These are phyloP conservation scores for Dactylellina cionopaga DNA, from an alignment of 2,329 filamentous ascomycete genomes.

Conservation along the genomic window DNA sequence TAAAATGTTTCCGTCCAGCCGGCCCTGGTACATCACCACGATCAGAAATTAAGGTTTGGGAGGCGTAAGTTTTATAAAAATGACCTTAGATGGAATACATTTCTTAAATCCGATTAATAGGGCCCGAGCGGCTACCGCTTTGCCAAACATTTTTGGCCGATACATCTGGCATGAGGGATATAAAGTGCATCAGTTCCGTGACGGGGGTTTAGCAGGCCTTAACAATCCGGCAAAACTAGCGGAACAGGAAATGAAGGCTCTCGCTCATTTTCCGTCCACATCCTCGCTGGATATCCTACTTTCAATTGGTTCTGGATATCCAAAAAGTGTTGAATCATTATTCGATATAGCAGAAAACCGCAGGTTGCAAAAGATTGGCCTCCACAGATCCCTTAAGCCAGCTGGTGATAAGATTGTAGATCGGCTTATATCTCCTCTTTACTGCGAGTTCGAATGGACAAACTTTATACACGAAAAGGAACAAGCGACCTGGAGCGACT, in stretches of 20 bases:
- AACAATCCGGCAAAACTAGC: background rate
- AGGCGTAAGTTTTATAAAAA: constrained; percentile 2
- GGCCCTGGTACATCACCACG: background rate
- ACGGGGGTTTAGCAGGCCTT: background rate
- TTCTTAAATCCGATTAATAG: background rate
- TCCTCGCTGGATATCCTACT: background rate
- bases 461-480: too few relatives aligned
- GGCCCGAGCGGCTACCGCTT: background rate
- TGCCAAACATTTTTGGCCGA: background rate
- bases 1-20: constrained; percentile 1
- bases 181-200: background rate
- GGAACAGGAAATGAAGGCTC: background rate
- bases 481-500: too few relatives aligned
- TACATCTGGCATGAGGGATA: background rate
- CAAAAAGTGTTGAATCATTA: too few relatives aligned
- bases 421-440: too few relatives aligned
- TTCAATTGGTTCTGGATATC: background rate
- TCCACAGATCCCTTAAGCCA: too few relatives aligned
- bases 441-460: too few relatives aligned
- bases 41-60: background rate
- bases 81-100: background rate
- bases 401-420: too few relatives aligned
- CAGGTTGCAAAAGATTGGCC: too few relatives aligned
- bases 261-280: background rate
- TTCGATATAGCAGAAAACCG: too few relatives aligned